Evolutionary conservation across 108 stramenopile genomes (phyloP), one percentile per base, ranked within the genome.

Genomic region (Pinguiococcus pyrenoidosus): DNA sequence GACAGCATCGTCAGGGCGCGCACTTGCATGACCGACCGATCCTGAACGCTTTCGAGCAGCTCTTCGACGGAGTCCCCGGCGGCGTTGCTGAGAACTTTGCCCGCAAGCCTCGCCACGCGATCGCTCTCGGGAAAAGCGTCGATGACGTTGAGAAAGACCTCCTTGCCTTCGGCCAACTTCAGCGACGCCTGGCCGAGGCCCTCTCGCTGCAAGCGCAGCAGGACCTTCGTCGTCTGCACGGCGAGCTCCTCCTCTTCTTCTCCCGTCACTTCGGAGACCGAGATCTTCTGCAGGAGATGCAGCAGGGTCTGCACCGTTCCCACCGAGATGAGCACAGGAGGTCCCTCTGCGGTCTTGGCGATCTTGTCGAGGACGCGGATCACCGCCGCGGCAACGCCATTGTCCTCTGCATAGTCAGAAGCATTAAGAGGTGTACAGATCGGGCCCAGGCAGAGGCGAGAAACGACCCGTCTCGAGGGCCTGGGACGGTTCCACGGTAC

Each of bases 131-230:
- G 25, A 26, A 36, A 39, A 16, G 13, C 7, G 12, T 26, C 49
- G 14, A 51, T 23, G 4, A 38, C 37, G 34, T 36, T 36, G 26
- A 51, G 37, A 16, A 37, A 36, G 13, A 36, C 22, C n/a, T 51
- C 34, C 29, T 38, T n/a, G 46, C 46, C 46, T 46, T 22, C 23
- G 17, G 28, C 46, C 46, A 46, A n/a, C n/a, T n/a, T n/a, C n/a
- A n/a, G n/a, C n/a, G n/a, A n/a, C n/a, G n/a, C n/a, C n/a, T n/a
- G n/a, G n/a, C n/a, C n/a, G n/a, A n/a, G n/a, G n/a, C n/a, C n/a
- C n/a, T n/a, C n/a, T n/a, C n/a, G n/a, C n/a, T n/a, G n/a, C n/a
- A n/a, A n/a, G n/a, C n/a, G n/a, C n/a, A n/a, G n/a, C n/a, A 46
- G 46, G 30, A 22, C 32, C 28, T 46, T 46, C 16, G 46, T 46